phyloP scores from a whole-genome alignment of 495 filamentous ascomycete species.

The Articulospora tetracladia region DNA sequence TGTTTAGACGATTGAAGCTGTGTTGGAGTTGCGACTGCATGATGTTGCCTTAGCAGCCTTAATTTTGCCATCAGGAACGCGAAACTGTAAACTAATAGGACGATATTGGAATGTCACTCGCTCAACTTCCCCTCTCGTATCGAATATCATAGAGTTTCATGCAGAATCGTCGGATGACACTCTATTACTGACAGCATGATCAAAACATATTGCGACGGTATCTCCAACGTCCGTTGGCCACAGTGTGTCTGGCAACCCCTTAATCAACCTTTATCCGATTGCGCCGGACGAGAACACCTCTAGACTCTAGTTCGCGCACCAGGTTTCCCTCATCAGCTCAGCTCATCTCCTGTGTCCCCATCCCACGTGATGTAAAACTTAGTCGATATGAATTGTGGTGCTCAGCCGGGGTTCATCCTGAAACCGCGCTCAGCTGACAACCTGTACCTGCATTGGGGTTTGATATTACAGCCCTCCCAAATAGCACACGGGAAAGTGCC shows the following conservation, averaged over 20 bases:
- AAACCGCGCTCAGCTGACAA: neutral
- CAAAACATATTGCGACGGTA: too few species aligned
- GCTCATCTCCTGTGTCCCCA: neutral
- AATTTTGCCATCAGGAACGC: neutral
- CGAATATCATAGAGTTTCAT: neutral
- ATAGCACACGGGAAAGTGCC: too few species aligned
- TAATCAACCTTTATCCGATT: neutral
- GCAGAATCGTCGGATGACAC: neutral
- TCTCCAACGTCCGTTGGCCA: neutral
- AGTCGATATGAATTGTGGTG: too few species aligned
- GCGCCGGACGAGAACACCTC: neutral
- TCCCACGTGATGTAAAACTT: neutral
- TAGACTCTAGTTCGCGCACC: neutral
- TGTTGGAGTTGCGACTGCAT: neutral
- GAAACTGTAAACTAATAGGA: neutral
- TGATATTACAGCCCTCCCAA: too few species aligned
- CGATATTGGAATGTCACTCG: neutral
- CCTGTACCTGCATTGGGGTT: too few species aligned
- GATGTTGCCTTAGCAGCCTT: neutral
- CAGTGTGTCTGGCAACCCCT: neutral
- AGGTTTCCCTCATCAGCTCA: neutral
- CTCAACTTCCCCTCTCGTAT: neutral
- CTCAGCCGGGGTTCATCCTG: neutral
- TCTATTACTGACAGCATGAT: neutral
- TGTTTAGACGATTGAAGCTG: neutral